phyloP scores from a whole-genome alignment of 2,329 filamentous ascomycete genomes.

The Penicillium griseofulvum region DNA sequence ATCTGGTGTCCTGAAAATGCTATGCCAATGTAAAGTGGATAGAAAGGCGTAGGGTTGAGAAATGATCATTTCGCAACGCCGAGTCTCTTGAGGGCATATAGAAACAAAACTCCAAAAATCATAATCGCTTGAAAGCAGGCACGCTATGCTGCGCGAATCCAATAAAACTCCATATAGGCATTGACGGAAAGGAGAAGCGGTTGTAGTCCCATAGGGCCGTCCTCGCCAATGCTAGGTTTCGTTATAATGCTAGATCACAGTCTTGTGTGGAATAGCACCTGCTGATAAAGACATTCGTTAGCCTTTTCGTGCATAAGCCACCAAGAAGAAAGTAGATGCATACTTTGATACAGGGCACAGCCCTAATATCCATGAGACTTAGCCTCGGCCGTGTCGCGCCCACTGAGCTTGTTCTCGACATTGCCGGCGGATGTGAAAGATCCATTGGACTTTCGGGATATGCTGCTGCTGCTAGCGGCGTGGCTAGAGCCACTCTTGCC shows the following conservation, averaged over 20 bases:
- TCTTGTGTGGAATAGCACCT: not conserved
- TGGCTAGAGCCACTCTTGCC: constrained; percentile 27
- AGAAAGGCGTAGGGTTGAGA: not conserved
- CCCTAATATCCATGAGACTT: constrained; percentile 11
- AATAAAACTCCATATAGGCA: constrained; percentile 13
- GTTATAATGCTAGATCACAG: constrained; percentile 3
- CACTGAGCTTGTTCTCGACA: not conserved
- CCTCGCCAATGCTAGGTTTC: constrained; percentile 6
- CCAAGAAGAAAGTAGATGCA: not conserved
- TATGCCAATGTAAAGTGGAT: constrained; percentile 5
- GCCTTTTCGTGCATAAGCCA: not conserved
- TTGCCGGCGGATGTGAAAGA: constrained; percentile 18
- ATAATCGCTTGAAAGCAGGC: constrained; percentile 20
- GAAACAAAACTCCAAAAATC: constrained; percentile 14
- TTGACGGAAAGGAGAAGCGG: not conserved
- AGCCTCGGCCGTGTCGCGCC: constrained; percentile 1
- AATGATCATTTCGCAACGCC: constrained; percentile 9
- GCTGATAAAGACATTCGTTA: not conserved
- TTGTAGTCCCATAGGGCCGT: not conserved
- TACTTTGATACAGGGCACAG: constrained; percentile 2
- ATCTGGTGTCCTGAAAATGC: constrained; percentile 3
- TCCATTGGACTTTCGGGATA: constrained; percentile 16
- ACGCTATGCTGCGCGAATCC: constrained; percentile 7
- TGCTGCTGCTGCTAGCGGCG: constrained; percentile 18
- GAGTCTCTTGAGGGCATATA: constrained; percentile 12